Percentiles rank a stretch among this genome's conserved stretches.
Evolutionary conservation across 108 stramenopile genomes (phyloP).

Genomic region (Mediolabrus comicus): DNA sequence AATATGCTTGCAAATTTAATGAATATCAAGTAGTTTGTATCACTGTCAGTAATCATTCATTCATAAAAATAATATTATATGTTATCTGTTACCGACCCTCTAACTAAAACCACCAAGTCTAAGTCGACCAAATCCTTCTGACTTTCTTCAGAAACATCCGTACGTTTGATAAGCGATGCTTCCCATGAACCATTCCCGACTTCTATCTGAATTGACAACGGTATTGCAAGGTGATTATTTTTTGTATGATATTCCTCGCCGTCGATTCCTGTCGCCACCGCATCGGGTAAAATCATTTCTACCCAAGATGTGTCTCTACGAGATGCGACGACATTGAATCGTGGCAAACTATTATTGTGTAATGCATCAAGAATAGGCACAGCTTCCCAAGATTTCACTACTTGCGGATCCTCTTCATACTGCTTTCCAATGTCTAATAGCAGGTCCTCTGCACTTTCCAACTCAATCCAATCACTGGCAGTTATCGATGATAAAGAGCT

Average conservation of each 20-base stretch:
- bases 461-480: conserved; percentile 45
- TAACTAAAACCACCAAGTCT: conserved; percentile 21
- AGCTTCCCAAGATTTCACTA: conserved; percentile 61
- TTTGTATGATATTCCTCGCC: not conserved
- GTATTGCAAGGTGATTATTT: conserved; percentile 44
- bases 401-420: conserved; percentile 50
- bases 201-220: conserved; percentile 69
- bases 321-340: conserved; percentile 41
- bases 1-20: not conserved
- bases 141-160: conserved; percentile 16
- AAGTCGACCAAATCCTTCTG: conserved; percentile 32
- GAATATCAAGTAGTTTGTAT: not conserved
- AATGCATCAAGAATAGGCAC: conserved; percentile 16
- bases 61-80: not conserved
- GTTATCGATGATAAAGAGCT: conserved; percentile 8
- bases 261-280: not conserved
- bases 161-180: conserved; percentile 62
- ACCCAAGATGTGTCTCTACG: conserved; percentile 65
- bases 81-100: not conserved
- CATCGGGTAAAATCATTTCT: conserved; percentile 35
- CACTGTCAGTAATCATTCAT: not conserved
- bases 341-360: conserved; percentile 11
- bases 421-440: conserved; percentile 68
- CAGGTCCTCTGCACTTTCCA: conserved; percentile 64
- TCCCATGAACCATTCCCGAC: conserved; percentile 85